phyloP scores from a whole-genome alignment of 2,329 filamentous ascomycete genomes.

The Pseudogymnoascus sp. region DNA sequence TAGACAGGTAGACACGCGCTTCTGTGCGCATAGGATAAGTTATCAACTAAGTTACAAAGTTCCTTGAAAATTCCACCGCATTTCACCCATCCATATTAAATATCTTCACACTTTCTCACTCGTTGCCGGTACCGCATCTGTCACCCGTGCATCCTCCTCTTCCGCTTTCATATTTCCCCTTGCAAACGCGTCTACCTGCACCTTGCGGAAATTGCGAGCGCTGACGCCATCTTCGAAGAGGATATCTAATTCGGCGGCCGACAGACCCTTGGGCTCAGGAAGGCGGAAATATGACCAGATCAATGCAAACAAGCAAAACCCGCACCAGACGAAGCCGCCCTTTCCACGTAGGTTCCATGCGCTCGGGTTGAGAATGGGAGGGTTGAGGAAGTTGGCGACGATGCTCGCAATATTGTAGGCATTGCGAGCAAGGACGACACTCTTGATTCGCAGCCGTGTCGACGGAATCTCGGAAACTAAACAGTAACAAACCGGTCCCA shows the following conservation, averaged over 20 bases:
- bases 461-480: not conserved
- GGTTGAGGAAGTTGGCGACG: constrained; percentile 11
- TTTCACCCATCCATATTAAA: not conserved
- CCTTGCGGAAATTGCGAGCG: constrained; percentile 34
- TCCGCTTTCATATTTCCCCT: not conserved
- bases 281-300: constrained; percentile 34
- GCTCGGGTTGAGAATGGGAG: constrained; percentile 13
- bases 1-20: not conserved
- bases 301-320: constrained; percentile 27
- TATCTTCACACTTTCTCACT: not conserved
- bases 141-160: not conserved
- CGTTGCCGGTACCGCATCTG: not conserved
- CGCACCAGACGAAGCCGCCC: constrained; percentile 32
- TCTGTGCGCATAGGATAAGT: not conserved
- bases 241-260: constrained; percentile 35
- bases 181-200: not conserved
- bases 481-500: constrained; percentile 8
- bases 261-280: constrained; percentile 33
- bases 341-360: constrained; percentile 28
- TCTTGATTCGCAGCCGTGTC: not conserved
- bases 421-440: not conserved
- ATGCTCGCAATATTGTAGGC: not conserved
- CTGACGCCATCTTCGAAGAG: constrained; percentile 32
- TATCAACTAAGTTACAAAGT: not conserved
- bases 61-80: not conserved